A percentile compares a stretch with the other conserved stretches of the same genome.
Evolutionary conservation across 225 moss, liverwort and hornwort species (phyloP).

Genomic region (Thuidium tamariscinum): DNA sequence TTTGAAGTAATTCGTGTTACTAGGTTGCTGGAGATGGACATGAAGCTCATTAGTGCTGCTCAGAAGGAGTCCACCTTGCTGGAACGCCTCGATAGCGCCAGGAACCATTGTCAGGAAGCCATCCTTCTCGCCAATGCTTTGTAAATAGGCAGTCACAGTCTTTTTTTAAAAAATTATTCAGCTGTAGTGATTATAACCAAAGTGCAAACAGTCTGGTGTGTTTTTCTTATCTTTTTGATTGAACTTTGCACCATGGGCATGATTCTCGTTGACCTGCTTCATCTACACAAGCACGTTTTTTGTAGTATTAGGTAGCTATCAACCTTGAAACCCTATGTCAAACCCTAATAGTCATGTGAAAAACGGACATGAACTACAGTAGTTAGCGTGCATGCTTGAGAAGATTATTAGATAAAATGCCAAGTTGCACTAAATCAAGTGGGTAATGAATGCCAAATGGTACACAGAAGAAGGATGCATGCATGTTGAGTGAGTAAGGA

Average conservation of each 20-base stretch:
- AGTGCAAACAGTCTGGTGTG: not conserved
- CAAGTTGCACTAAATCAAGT: not conserved
- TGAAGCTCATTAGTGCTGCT: slow-evolving; percentile 64
- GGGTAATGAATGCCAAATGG: not conserved
- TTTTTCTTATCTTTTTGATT: not conserved
- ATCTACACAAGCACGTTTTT: not conserved
- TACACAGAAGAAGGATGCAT: too few relatives aligned
- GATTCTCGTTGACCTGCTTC: not conserved
- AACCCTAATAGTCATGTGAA: too few relatives aligned
- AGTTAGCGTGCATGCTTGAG: not conserved
- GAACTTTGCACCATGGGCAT: not conserved
- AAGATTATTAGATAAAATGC: not conserved
- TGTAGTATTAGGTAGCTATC: not conserved
- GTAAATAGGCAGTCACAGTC: not conserved
- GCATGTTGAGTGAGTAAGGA: not conserved
- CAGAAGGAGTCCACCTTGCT: slow-evolving; percentile 60
- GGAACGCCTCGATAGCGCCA: slow-evolving; percentile 52
- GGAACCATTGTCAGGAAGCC: slow-evolving; percentile 53
- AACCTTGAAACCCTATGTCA: not conserved
- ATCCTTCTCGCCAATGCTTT: slow-evolving; percentile 45
- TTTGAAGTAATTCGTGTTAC: slow-evolving; percentile 73
- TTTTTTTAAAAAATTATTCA: not conserved
- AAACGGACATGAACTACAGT: too few relatives aligned
- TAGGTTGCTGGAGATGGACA: slow-evolving; percentile 67
- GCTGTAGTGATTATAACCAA: not conserved